Conservation (phyloP, 2,329 filamentous ascomycete species). For the Pseudogymnoascus sp. region DNA sequence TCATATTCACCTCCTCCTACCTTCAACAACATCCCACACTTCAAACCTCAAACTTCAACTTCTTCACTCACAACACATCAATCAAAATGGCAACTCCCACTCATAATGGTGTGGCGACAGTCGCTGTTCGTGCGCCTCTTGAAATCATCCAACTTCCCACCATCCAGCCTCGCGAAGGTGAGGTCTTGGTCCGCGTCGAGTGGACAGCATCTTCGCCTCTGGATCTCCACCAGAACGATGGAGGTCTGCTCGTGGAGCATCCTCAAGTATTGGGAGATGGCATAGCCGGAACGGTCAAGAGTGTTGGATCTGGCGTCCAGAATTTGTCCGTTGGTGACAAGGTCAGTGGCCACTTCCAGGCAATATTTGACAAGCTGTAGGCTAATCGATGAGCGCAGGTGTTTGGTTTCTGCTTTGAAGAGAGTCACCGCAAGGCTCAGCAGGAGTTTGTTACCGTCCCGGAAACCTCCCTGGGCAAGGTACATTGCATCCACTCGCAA, state of each 20-base stretch:
- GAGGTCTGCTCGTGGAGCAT: constrained; percentile 44
- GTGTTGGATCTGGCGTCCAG: constrained; percentile 37
- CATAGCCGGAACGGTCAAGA: constrained; percentile 44
- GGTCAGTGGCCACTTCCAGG: constrained; percentile 27
- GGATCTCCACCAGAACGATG: constrained; percentile 54
- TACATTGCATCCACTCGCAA: constrained; percentile 14
- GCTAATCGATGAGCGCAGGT: constrained; percentile 12
- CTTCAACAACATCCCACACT: background rate
- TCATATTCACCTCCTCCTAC: background rate
- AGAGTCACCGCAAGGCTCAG: constrained; percentile 41
- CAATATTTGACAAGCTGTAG: background rate
- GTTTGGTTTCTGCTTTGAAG: constrained; percentile 46
- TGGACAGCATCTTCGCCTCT: constrained; percentile 55
- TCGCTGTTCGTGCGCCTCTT: constrained; percentile 30
- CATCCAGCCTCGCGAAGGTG: constrained; percentile 25
- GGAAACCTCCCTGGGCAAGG: constrained; percentile 40
- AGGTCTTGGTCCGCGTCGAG: constrained; percentile 46
- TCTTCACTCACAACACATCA: background rate
- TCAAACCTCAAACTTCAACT: background rate
- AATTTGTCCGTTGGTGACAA: constrained; percentile 44
- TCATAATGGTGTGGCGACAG: constrained; percentile 35
- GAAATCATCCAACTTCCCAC: constrained; percentile 29
- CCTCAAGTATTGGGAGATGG: constrained; percentile 45
- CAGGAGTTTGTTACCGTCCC: constrained; percentile 48
- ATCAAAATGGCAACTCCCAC: constrained; percentile 24